Percentiles rank a stretch among this genome's conserved stretches.
These are phyloP conservation scores for Phytophthora uliginosa DNA, from an alignment of 352 stramenopile genomes.

Conservation along the genomic window DNA sequence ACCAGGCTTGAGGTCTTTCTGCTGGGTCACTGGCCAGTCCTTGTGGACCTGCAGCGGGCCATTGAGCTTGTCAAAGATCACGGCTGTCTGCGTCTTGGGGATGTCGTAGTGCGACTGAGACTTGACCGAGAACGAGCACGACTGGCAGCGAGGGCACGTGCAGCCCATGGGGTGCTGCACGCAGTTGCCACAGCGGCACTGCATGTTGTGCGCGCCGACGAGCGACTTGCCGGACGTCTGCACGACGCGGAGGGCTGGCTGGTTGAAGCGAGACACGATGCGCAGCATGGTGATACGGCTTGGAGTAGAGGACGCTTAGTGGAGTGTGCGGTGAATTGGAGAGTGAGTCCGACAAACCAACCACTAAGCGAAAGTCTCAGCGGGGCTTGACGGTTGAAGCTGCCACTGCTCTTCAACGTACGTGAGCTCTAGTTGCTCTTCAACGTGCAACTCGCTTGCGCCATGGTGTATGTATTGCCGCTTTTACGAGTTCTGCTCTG, in stretches of 20 bases:
- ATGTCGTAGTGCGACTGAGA: constrained; percentile 55
- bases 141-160: constrained; percentile 27
- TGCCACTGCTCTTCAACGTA: constrained; percentile 25
- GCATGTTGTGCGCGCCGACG: constrained; percentile 17
- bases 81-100: constrained; percentile 55
- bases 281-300: constrained; percentile 23
- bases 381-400: constrained; percentile 2
- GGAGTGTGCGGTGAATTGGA: constrained; percentile 12
- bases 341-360: constrained; percentile 4
- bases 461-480: constrained; percentile 9
- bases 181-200: constrained; percentile 38
- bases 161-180: constrained; percentile 25
- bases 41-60: constrained; percentile 50
- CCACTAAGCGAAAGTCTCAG: background rate
- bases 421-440: constrained; percentile 18
- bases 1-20: constrained; percentile 47
- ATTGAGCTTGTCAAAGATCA: constrained; percentile 55
- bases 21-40: constrained; percentile 57
- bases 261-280: constrained; percentile 35
- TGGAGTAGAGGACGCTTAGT: background rate
- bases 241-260: constrained; percentile 18
- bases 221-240: constrained; percentile 26
- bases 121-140: constrained; percentile 49
- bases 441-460: constrained; percentile 24
- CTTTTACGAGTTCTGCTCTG: constrained; percentile 7